Percentiles rank a stretch among this genome's conserved stretches.
Conservation (phyloP, 2,329 filamentous ascomycete genomes). For the Tolypocladium guangdongense region DNA sequence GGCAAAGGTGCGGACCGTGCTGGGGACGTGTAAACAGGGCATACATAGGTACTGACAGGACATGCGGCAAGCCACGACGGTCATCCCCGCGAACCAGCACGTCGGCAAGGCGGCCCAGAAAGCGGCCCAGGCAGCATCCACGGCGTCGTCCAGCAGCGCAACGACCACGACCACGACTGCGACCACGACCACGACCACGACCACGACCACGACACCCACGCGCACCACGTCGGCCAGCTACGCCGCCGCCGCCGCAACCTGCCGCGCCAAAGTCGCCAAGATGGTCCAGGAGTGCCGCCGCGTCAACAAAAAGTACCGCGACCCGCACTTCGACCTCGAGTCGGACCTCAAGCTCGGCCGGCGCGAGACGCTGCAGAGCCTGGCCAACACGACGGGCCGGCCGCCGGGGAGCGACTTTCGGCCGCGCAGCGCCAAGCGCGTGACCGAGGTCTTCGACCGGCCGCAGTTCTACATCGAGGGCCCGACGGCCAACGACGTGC, state of each 20-base stretch:
- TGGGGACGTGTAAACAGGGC: too few relatives aligned
- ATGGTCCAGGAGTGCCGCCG: slow-evolving; percentile 57
- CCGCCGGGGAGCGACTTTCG: slow-evolving; percentile 21
- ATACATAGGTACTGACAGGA: not conserved
- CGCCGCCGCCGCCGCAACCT: slow-evolving; percentile 59
- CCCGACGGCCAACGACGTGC: slow-evolving; percentile 64
- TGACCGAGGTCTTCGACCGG: slow-evolving; percentile 63
- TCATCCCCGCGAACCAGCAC: slow-evolving; percentile 59
- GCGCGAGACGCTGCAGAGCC: slow-evolving; percentile 37
- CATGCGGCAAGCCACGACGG: slow-evolving; percentile 42
- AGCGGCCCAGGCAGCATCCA: not conserved
- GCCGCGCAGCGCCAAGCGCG: slow-evolving; percentile 53
- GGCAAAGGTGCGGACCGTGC: slow-evolving; percentile 44
- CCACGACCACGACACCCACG: not conserved
- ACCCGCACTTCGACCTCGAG: slow-evolving; percentile 81
- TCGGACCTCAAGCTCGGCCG: slow-evolving; percentile 54
- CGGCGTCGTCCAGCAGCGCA: not conserved
- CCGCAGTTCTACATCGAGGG: slow-evolving; percentile 71
- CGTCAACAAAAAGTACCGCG: slow-evolving; percentile 76
- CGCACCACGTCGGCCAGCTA: slow-evolving; percentile 56
- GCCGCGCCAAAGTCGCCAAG: slow-evolving; percentile 51
- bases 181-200: not conserved
- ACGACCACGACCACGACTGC: not conserved
- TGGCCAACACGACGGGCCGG: slow-evolving; percentile 20
- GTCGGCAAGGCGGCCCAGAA: slow-evolving; percentile 48